Evolutionary conservation across 257 asterid genomes (phyloP).

Genomic region (Nicotiana undulata): DNA sequence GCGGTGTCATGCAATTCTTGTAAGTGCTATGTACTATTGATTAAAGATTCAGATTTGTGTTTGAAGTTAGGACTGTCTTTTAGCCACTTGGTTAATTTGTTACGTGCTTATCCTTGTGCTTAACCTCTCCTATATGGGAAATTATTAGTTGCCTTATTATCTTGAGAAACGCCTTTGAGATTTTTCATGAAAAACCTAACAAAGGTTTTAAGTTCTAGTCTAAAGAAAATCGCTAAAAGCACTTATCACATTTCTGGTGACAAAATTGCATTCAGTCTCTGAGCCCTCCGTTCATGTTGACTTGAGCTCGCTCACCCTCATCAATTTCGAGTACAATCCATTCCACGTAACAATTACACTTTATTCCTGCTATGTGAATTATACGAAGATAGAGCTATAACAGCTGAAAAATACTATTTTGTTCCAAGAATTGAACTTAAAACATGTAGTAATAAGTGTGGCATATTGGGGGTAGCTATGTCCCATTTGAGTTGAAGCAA

Average conservation of each 20-base stretch:
- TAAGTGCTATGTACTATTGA: conserved; percentile 25
- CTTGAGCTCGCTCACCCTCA: neutral
- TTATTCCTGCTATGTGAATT: too few relatives aligned
- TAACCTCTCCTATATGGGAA: neutral
- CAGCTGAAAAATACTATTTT: too few relatives aligned
- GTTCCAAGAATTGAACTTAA: neutral
- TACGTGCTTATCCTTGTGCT: neutral
- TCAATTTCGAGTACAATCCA: neutral
- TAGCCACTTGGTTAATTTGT: neutral
- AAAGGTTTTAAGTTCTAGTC: neutral
- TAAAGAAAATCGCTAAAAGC: neutral
- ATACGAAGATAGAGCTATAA: too few relatives aligned
- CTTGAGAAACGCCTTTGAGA: neutral
- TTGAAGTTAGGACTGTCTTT: conserved; percentile 6
- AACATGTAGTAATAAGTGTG: neutral
- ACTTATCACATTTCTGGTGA: neutral
- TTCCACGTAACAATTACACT: neutral
- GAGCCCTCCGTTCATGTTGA: neutral
- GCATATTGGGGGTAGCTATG: neutral
- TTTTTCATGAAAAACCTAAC: neutral
- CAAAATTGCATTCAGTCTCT: neutral
- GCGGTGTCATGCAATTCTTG: conserved; percentile 75
- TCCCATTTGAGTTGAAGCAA: neutral
- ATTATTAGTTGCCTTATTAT: neutral
- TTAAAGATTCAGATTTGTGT: neutral